These are phyloP conservation scores for Pleurotus cornucopiae DNA, from an alignment of 768 basidiomycete species.

Conservation along the genomic window DNA sequence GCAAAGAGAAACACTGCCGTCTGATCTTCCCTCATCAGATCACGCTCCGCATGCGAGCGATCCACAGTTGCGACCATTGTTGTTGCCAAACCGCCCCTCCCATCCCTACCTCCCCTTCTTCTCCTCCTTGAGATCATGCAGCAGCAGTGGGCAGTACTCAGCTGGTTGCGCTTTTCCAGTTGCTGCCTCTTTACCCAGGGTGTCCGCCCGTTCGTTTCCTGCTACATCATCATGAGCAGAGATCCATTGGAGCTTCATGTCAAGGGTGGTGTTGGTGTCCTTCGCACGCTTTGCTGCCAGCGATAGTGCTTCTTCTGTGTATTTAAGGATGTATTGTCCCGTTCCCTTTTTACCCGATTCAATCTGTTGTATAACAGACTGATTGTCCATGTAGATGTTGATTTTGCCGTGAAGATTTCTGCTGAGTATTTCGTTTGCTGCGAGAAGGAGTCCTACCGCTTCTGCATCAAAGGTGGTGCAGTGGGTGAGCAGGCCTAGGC, in stretches of 20 bases:
- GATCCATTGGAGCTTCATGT: constrained; percentile 18
- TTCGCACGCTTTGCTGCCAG: background rate
- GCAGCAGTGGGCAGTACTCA: background rate
- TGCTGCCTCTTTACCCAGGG: constrained; percentile 19
- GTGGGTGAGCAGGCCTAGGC: constrained; percentile 12
- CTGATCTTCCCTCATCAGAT: too few relatives aligned
- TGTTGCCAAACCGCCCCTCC: too few relatives aligned
- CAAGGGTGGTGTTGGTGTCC: background rate
- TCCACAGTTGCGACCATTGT: too few relatives aligned
- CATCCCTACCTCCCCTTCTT: background rate
- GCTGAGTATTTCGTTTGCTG: constrained; percentile 9
- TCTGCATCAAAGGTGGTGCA: constrained; percentile 21
- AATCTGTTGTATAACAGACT: constrained; percentile 8
- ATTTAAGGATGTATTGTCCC: constrained; percentile 1
- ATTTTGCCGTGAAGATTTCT: background rate
- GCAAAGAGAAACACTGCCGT: too few relatives aligned
- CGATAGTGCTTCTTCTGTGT: background rate
- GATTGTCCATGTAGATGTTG: constrained; percentile 13
- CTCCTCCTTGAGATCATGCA: background rate
- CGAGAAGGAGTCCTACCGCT: constrained; percentile 16
- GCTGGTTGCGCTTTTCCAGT: background rate
- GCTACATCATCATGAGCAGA: constrained; percentile 18
- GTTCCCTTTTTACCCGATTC: background rate
- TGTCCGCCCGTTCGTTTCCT: constrained; percentile 17
- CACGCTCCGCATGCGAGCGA: too few relatives aligned